A percentile compares a stretch with the other conserved stretches of the same genome.
phyloP scores from a whole-genome alignment of 768 basidiomycete species.

The Leccinellum albellum region DNA sequence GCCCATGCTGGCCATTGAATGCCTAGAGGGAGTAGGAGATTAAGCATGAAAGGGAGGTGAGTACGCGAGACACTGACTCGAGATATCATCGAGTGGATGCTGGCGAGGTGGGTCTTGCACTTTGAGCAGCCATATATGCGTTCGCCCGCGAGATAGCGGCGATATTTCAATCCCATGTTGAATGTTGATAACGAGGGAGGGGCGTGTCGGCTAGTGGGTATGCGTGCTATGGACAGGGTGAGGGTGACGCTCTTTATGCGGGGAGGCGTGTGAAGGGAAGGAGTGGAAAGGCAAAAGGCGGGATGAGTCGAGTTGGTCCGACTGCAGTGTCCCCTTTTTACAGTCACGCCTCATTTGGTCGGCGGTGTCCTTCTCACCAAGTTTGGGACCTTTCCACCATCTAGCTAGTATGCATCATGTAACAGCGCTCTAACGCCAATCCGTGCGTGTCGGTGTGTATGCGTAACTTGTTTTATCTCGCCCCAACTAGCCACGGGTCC shows the following conservation, averaged over 20 bases:
- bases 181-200: neutral
- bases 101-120: slow-evolving; percentile 89
- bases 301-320: slow-evolving; percentile 4
- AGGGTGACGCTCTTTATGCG: slow-evolving; percentile 25
- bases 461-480: neutral
- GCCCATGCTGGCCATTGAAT: slow-evolving; percentile 95
- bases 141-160: slow-evolving; percentile 78
- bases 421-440: slow-evolving; percentile 30
- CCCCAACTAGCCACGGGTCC: neutral
- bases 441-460: neutral
- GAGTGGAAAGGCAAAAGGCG: slow-evolving; percentile 6
- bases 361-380: slow-evolving; percentile 23
- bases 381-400: slow-evolving; percentile 6
- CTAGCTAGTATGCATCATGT: neutral
- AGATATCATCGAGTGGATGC: slow-evolving; percentile 87
- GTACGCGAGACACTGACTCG: slow-evolving; percentile 48
- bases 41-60: slow-evolving; percentile 7
- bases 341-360: slow-evolving; percentile 25
- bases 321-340: slow-evolving; percentile 20
- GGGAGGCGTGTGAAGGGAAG: slow-evolving; percentile 28
- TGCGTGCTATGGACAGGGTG: neutral
- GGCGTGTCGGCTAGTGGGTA: neutral
- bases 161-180: slow-evolving; percentile 85
- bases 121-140: slow-evolving; percentile 85
- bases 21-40: slow-evolving; percentile 50